These are phyloP conservation scores for Bremia lactucae DNA, from an alignment of 352 stramenopile species.

Conservation along the genomic window DNA sequence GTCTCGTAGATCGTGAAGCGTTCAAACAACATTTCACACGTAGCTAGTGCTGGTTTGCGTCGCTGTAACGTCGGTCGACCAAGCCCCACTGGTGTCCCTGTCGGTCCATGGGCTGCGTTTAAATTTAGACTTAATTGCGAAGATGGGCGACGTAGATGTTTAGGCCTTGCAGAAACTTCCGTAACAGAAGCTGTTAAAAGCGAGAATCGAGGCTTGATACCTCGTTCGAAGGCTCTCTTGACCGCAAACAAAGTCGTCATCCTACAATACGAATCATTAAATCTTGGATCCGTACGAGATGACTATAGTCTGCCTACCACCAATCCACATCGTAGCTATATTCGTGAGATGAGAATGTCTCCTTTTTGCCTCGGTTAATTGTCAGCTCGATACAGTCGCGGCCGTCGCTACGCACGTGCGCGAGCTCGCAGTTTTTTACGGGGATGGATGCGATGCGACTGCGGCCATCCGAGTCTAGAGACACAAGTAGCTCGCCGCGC, in stretches of 20 bases:
- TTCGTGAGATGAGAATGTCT: conserved; percentile 76
- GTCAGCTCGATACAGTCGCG: conserved; percentile 77
- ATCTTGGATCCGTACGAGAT: neutral
- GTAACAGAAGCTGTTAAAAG: conserved; percentile 48
- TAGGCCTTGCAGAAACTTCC: conserved; percentile 19
- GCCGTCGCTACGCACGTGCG: conserved; percentile 72
- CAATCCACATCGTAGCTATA: conserved; percentile 82
- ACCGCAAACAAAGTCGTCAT: conserved; percentile 71
- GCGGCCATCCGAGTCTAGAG: conserved; percentile 42
- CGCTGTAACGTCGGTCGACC: conserved; percentile 35
- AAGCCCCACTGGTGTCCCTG: conserved; percentile 4
- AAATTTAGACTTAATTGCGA: conserved; percentile 21
- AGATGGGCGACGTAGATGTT: conserved; percentile 24
- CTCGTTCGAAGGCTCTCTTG: conserved; percentile 63
- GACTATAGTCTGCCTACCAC: too few species aligned
- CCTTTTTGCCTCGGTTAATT: conserved; percentile 55
- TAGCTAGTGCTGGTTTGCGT: conserved; percentile 54
- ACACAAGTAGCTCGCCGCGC: conserved; percentile 57
- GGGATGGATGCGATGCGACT: conserved; percentile 44
- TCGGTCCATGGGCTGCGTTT: conserved; percentile 12
- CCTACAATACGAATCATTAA: conserved; percentile 18
- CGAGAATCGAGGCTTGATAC: conserved; percentile 46
- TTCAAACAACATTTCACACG: conserved; percentile 58
- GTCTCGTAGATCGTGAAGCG: conserved; percentile 84
- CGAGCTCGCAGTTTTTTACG: conserved; percentile 58